Evolutionary conservation across 225 moss, liverwort and hornwort genomes (phyloP), one percentile per base, ranked within the genome.

Genomic region (Bryoerythrophyllum caledonicum): DNA sequence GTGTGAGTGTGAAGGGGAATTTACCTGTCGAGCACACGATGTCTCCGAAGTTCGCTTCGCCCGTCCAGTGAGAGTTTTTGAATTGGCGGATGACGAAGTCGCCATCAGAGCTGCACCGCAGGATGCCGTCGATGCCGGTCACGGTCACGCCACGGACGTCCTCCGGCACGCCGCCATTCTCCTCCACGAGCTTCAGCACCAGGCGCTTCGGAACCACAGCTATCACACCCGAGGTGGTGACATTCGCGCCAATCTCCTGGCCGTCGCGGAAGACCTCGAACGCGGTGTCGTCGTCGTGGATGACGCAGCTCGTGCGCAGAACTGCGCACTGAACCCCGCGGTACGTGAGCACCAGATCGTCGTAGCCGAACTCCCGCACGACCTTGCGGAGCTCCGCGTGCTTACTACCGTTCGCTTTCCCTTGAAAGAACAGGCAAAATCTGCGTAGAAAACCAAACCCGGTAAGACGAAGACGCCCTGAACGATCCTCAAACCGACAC

Each of bases 1-100:
- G n/a, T n/a, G n/a, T n/a, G n/a, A n/a, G n/a, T n/a, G n/a, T 32
- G 26, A 7, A 67, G 26, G 40, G 55, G 30, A 14, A 49, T 6
- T 37, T 58, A 88, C 88, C 88, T 82, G 88, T 88, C 28, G 85
- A 81, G 74, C 88, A 88, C 7, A 88, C 76, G 49, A 83, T 82
- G 58, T 88, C 88, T 3, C 73, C 82, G 34, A 49, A 76, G 49
- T 75, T 78, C 32, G 52, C 63, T 68, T 82, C 87, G n/a, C 61
- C 78, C 5, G 40, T 57, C 58, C 52, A 71, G 7, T 67, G 63
- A 19, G 66, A 57, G 46, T 63, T 63, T 56, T 61, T 65, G 4
- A 80, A 69, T 16, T 83, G 82, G n/a, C 88, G 80, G 63, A 88
- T 82, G 60, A 88, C 67, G 66, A 88, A 88, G 61, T 88, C 88